Base-by-base conservation (phyloP, 805 yeast genomes). In the Candida maltosa region DNA sequence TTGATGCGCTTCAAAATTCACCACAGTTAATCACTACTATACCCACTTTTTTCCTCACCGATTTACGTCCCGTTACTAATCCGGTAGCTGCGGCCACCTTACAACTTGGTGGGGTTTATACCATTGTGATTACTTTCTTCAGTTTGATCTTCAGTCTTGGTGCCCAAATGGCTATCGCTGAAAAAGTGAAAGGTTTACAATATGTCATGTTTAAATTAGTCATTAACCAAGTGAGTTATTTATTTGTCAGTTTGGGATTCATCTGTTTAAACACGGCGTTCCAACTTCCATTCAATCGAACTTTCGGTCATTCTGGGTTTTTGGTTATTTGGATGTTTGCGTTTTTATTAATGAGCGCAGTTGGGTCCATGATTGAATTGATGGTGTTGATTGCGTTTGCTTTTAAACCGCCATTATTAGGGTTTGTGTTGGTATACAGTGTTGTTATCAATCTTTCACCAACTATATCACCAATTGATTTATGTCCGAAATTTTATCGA, bases 281-380 rank as follows among this genome's bases (percentile, higher is more conserved):
- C 32, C 56, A 54, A 1, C 44, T 60, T 30, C 31, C 30, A 10
- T 51, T 32, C 28, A 26, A 29, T 22, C 34, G 21, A 1, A 40
- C 66, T 0, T 60, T 60, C 32, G 66, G 66, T 3, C 19, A 42
- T 17, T 48, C 53, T 43, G 66, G 66, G 3, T 60, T 58, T 37
- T 43, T 60, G 36, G 65, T 60, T 10, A 44, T 58, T 25, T 60
- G 65, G 65, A 39, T 45, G 25, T 49, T 58, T 44, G 53, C 51
- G 4, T 58, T 39, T 41, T 47, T 60, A 37, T 42, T 51, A 6
- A 56, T 58, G 56, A 48, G 56, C 1, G 49, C 65, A 0, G 50
- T 60, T 32, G 66, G 66, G 2, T 46, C 56, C 14, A 31, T 56
- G 6, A 55, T 60, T 29, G 65, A 60, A 43, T 39, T 46, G 6